Evolutionary conservation across 495 filamentous ascomycete genomes (phyloP), one percentile per base, ranked within the genome.

Genomic region (Trichoderma virens): DNA sequence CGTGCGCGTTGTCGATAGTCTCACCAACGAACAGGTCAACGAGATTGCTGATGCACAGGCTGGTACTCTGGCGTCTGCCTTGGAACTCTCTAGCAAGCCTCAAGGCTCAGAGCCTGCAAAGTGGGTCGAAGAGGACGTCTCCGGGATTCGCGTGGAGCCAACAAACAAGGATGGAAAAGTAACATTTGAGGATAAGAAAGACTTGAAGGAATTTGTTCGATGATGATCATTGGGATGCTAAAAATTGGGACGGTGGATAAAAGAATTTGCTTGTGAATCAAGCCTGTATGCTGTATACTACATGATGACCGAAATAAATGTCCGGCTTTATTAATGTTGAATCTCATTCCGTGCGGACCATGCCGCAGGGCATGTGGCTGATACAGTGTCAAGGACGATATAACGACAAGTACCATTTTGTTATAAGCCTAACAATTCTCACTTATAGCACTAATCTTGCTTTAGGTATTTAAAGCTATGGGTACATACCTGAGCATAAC

Each of bases 31-130:
- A 18, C 90, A 98, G 63, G 83, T 96, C 63, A 91, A 92, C 65
- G 94, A 97, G 76, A 84, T 96, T 35, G 93, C 94, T 0, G 86
- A 89, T 66, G 74, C 86, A 1, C 84, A 92, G 51, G 78, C 85
- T 20, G 84, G 87, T 1, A 79, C 78, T 0, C 75, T 83, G 6
- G 76, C 86, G 28, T 68, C 74, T 25, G 77, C 80, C 18, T 72
- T 86, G 4, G 77, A 80, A 59, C 56, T 77, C n/a, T 71, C 69
- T 13, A 72, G 67, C n/a, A 73, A 70, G 69, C 75, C 77, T 31
- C 73, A 77, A 68, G 56, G 31, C 14, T 34, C 13, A 14, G 41
- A 39, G 56, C 25, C 62, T 34, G 30, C 9, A 28, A 45, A 78
- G 78, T 34, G 68, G 71, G 62, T 64, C 43, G 28, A 59, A 63